Percentiles rank a stretch among this genome's conserved stretches.
Evolutionary conservation across 108 stramenopile genomes (phyloP).

Genomic region (Fistulifera pelliculosa): DNA sequence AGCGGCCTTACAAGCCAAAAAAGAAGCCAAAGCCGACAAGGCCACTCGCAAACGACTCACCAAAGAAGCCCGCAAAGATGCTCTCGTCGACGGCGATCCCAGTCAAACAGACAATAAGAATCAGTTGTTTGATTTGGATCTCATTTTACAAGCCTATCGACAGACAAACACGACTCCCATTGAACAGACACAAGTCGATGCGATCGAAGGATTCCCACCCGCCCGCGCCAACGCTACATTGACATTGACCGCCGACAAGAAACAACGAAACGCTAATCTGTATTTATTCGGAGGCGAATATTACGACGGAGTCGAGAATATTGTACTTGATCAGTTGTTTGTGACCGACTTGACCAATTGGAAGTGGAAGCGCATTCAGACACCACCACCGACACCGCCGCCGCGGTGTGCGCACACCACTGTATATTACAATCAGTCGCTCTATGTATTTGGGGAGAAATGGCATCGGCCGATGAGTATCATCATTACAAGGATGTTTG

Average conservation of each 20-base stretch:
- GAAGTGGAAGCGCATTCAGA: slow-evolving; percentile 72
- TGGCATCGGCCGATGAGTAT: slow-evolving; percentile 86
- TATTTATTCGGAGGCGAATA: slow-evolving; percentile 95
- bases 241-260: slow-evolving; percentile 36
- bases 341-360: slow-evolving; percentile 30
- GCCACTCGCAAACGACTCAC: slow-evolving; percentile 54
- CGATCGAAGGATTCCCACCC: slow-evolving; percentile 46
- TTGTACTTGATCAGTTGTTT: slow-evolving; percentile 85
- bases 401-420: slow-evolving; percentile 91
- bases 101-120: slow-evolving; percentile 12
- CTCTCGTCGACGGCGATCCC: slow-evolving; percentile 1
- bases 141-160: slow-evolving; percentile 32
- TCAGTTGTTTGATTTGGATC: slow-evolving; percentile 27
- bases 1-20: slow-evolving; percentile 67
- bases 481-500: slow-evolving; percentile 94
- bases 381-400: slow-evolving; percentile 61
- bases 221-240: slow-evolving; percentile 77
- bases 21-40: slow-evolving; percentile 81
- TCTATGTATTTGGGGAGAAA: slow-evolving; percentile 96
- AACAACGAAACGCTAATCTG: slow-evolving; percentile 49
- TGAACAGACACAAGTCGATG: slow-evolving; percentile 14
- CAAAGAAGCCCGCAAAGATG: slow-evolving; percentile 29
- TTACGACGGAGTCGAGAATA: slow-evolving; percentile 88
- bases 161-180: slow-evolving; percentile 14
- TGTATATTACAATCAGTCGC: slow-evolving; percentile 75